phyloP scores from a whole-genome alignment of 345 rosid species.

The Combretum micranthum region DNA sequence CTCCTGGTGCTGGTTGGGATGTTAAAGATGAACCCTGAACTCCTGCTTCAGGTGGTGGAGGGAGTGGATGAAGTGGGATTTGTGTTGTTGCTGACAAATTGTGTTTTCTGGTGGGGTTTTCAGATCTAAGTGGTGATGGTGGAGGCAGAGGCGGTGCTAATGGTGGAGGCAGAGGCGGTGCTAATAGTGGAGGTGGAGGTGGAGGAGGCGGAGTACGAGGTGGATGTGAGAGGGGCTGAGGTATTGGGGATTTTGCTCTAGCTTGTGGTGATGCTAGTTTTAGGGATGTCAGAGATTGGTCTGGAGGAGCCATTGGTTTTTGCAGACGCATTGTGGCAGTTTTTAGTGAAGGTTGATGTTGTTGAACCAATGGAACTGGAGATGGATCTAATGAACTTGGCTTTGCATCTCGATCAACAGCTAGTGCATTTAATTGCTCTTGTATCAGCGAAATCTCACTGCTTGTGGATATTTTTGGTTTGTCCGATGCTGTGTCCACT shows the following conservation, averaged over 20 bases:
- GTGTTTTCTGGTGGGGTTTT: neutral
- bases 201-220: neutral
- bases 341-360: too few relatives aligned
- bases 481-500: neutral
- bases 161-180: neutral
- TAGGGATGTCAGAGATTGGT: too few relatives aligned
- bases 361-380: too few relatives aligned
- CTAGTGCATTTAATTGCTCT: too few relatives aligned
- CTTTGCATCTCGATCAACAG: too few relatives aligned
- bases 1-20: constrained; percentile 28
- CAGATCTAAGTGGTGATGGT: constrained; percentile 9
- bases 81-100: constrained; percentile 4
- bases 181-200: constrained; percentile 4
- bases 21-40: constrained; percentile 12
- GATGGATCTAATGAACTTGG: too few relatives aligned
- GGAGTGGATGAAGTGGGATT: constrained; percentile 5
- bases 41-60: constrained; percentile 17
- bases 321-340: too few relatives aligned
- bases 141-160: constrained; percentile 6
- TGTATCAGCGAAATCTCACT: neutral
- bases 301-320: too few relatives aligned
- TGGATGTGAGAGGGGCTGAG: constrained; percentile 1
- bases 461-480: neutral
- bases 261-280: too few relatives aligned
- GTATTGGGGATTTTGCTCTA: neutral